A percentile compares a stretch with the other conserved stretches of the same genome.
phyloP scores from a whole-genome alignment of 2,329 filamentous ascomycete genomes.

The Decorospora gaudefroyi region DNA sequence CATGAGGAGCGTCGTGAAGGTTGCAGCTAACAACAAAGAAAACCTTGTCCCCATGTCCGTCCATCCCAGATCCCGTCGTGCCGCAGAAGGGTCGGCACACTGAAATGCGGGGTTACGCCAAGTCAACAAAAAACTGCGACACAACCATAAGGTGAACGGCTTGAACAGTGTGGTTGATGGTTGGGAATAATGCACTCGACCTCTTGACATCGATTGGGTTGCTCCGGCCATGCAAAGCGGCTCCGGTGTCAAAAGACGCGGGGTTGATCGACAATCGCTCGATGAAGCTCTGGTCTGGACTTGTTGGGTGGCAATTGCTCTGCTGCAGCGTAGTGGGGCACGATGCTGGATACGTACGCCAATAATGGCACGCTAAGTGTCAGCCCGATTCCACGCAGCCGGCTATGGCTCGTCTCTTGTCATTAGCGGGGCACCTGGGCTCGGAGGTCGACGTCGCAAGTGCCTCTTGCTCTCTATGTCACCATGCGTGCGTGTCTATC shows the following conservation, averaged over 20 bases:
- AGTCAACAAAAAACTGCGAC: constrained; percentile 19
- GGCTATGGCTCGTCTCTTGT: constrained; percentile 16
- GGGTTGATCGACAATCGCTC: constrained; percentile 26
- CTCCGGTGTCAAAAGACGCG: constrained; percentile 23
- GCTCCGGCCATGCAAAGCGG: constrained; percentile 15
- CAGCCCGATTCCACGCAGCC: constrained; percentile 37
- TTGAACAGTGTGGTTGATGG: too few species aligned
- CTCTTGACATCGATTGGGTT: constrained; percentile 5
- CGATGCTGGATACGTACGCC: constrained; percentile 27
- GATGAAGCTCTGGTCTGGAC: constrained; percentile 21
- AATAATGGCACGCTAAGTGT: constrained; percentile 26
- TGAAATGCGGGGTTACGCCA: constrained; percentile 22
- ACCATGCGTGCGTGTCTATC: constrained; percentile 3
- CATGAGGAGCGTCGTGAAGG: constrained; percentile 4
- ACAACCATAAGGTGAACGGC: too few species aligned
- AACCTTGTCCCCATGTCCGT: too few species aligned
- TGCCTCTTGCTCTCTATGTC: too few species aligned
- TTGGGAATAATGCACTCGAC: constrained; percentile 3
- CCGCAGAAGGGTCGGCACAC: constrained; percentile 5
- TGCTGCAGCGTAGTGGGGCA: constrained; percentile 23
- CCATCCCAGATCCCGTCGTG: too few species aligned
- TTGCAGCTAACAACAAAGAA: too few species aligned
- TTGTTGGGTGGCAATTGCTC: constrained; percentile 25
- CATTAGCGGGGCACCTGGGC: too few species aligned
- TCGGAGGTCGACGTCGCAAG: constrained; percentile 13